A percentile compares a stretch with the other conserved stretches of the same genome.
phyloP scores from a whole-genome alignment of 768 basidiomycete genomes.

The Lyophyllum semitale region DNA sequence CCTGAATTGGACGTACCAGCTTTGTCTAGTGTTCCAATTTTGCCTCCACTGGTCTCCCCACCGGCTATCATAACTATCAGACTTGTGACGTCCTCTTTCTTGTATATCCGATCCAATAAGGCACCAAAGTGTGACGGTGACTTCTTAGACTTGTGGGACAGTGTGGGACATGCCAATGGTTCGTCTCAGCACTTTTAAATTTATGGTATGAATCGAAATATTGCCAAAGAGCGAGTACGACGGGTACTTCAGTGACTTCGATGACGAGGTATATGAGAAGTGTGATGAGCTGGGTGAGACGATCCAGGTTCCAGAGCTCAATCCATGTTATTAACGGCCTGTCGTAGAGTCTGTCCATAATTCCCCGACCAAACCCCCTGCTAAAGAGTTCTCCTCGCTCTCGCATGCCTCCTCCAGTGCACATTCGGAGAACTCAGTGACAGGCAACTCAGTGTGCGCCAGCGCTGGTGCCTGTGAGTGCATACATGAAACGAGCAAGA shows the following conservation, averaged over 20 bases:
- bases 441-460: background rate
- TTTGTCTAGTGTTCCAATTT: background rate
- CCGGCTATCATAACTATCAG: background rate
- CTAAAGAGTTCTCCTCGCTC: background rate
- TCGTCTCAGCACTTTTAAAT: background rate
- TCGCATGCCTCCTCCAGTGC: background rate
- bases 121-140: background rate
- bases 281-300: conserved; percentile 3
- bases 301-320: background rate
- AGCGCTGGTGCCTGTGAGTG: background rate
- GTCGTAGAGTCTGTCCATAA: background rate
- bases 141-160: background rate
- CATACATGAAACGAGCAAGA: background rate
- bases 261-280: background rate
- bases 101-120: background rate
- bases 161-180: background rate
- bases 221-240: conserved; percentile 4
- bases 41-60: background rate
- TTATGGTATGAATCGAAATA: background rate
- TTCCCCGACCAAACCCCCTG: conserved; percentile 10
- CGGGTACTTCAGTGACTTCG: background rate
- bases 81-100: background rate
- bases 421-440: background rate
- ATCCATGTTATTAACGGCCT: background rate
- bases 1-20: background rate